A percentile compares a stretch with the other conserved stretches of the same genome.
Evolutionary conservation across 768 basidiomycete genomes (phyloP).

Genomic region (Tylopilus sp.): DNA sequence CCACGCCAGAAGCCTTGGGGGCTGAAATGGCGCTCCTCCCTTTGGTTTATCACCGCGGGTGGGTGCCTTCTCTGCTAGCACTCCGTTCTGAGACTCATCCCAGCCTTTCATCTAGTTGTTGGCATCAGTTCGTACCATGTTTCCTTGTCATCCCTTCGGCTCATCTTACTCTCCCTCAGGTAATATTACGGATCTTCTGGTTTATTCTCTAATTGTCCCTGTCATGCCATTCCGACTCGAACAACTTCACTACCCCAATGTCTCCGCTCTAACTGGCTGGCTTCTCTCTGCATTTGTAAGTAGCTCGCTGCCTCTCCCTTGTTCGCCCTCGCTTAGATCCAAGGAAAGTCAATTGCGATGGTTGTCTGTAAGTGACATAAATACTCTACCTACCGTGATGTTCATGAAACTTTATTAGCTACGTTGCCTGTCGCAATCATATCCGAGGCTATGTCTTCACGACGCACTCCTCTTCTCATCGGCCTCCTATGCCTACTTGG

Average conservation of each 20-base stretch:
- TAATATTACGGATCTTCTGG: conserved; percentile 48
- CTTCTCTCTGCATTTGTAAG: conserved; percentile 54
- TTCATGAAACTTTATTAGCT: conserved; percentile 29
- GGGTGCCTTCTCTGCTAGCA: background rate
- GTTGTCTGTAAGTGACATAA: conserved; percentile 41
- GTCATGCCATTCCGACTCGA: conserved; percentile 64
- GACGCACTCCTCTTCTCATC: conserved; percentile 46
- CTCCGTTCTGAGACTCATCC: background rate
- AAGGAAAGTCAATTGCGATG: conserved; percentile 50
- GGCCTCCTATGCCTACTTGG: conserved; percentile 50
- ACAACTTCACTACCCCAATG: conserved; percentile 38
- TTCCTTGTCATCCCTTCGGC: background rate
- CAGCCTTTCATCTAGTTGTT: conserved; percentile 39
- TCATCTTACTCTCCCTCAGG: conserved; percentile 17
- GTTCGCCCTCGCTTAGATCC: conserved; percentile 1
- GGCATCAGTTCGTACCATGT: conserved; percentile 40
- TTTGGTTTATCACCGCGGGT: conserved; percentile 52
- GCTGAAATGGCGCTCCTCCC: conserved; percentile 55
- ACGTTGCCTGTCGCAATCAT: conserved; percentile 57
- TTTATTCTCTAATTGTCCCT: conserved; percentile 60
- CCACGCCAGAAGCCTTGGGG: conserved; percentile 37
- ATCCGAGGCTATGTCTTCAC: conserved; percentile 47
- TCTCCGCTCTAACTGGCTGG: conserved; percentile 57
- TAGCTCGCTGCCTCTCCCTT: conserved; percentile 12
- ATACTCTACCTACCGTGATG: background rate